These are phyloP conservation scores for Fusarium ramigenum DNA, from an alignment of 2,329 filamentous ascomycete species.

Conservation along the genomic window DNA sequence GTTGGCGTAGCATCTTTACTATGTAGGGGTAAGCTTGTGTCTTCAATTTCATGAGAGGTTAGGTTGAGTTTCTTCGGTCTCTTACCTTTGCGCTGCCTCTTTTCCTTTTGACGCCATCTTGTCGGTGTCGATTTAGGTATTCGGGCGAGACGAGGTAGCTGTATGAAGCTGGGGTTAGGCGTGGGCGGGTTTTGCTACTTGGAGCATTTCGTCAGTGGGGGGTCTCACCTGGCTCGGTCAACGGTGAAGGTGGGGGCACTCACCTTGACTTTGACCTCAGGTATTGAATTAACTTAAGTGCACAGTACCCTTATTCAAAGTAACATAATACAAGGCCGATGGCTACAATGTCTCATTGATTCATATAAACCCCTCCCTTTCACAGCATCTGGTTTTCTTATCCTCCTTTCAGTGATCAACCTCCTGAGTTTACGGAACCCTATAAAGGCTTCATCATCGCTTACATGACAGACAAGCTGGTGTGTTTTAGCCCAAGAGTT, in stretches of 20 bases:
- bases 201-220: constrained; percentile 47
- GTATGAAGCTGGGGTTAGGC: constrained; percentile 38
- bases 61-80: background rate
- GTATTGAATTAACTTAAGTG: background rate
- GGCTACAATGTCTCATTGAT: background rate
- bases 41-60: background rate
- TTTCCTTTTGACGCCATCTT: constrained; percentile 56
- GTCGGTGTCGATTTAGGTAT: constrained; percentile 32
- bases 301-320: background rate
- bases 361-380: background rate
- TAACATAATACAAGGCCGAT: background rate
- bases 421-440: background rate
- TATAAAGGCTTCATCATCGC: background rate
- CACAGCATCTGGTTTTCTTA: background rate
- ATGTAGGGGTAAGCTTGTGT: constrained; percentile 35
- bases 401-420: background rate
- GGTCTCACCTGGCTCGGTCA: constrained; percentile 43
- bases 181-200: constrained; percentile 43
- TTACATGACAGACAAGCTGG: background rate
- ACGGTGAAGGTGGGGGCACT: constrained; percentile 41
- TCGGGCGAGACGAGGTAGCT: constrained; percentile 29
- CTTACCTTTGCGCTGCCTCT: constrained; percentile 49
- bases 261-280: constrained; percentile 3
- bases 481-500: background rate
- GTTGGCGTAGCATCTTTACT: constrained; percentile 64